A percentile compares a stretch with the other conserved stretches of the same genome.
phyloP scores from a whole-genome alignment of 208 protist species.

The Naegleria lovaniensis region DNA sequence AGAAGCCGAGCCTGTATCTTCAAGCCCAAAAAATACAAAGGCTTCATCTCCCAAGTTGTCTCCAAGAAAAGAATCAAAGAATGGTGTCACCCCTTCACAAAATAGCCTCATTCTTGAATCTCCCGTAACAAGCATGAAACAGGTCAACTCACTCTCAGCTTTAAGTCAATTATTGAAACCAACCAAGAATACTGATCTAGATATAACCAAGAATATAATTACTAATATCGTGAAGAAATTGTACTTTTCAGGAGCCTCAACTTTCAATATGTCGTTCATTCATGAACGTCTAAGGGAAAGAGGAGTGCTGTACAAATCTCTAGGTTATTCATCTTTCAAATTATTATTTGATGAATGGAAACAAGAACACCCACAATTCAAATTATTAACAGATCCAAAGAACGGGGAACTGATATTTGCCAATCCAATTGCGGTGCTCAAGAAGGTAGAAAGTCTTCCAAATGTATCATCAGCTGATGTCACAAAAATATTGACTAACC shows the following conservation, averaged over 20 bases:
- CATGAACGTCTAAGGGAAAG: not conserved
- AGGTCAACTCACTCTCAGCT: not conserved
- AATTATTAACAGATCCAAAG: not conserved
- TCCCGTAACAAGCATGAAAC: not conserved
- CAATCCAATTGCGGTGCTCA: not conserved
- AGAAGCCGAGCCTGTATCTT: not conserved
- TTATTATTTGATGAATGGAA: not conserved
- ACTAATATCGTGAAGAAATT: not conserved
- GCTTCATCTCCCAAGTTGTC: not conserved
- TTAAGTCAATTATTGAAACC: not conserved
- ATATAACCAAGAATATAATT: not conserved
- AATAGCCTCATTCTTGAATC: no score
- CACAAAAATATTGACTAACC: not conserved
- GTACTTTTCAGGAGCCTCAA: not conserved
- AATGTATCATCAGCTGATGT: not conserved
- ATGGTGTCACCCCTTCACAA: no score
- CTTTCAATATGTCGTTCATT: not conserved
- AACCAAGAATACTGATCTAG: not conserved
- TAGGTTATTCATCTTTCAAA: not conserved
- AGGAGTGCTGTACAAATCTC: not conserved
- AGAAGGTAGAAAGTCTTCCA: not conserved
- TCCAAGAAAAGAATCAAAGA: not conserved
- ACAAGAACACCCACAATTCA: not conserved
- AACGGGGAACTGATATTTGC: not conserved
- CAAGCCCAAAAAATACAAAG: not conserved